Base-by-base conservation (phyloP, 2,329 filamentous ascomycete genomes). In the Neonectria magnoliae region DNA sequence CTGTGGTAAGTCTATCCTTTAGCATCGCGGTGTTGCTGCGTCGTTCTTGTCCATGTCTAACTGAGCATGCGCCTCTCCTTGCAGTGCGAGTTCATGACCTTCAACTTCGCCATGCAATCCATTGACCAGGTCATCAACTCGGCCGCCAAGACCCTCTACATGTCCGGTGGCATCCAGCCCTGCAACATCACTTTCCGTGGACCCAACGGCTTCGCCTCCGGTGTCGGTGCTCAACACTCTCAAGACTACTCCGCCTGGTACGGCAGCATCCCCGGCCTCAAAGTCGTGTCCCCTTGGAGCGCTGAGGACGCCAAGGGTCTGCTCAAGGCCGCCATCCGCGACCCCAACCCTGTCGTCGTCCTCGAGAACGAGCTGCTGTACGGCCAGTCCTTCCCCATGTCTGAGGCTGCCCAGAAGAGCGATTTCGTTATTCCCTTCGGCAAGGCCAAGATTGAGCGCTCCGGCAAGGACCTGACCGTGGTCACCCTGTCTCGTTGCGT, bases 111-210 rank as follows among this genome's bases (percentile, higher is more conserved):
- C 82, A 99, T 99, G 96, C 96, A 99, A 86, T 93, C 96, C 80
- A 99, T 99, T 82, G 96, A 99, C 81, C 96, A 99, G 82, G 93
- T 99, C 80, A 94, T 99, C 89, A 99, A 99, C 90, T 98, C 95
- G 54, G 96, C 88, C 75, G 96, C 94, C 78, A 99, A 99, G 88
- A 99, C 96, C 62, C 95, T 99, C 79, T 99, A 99, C 88, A 99
- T 99, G 96, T 98, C 96, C 70, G 96, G 96, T 76, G 96, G 96
- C 81, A 98, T 98, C 81, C 96, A 99, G 84, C 96, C 96, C 76
- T 99, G 96, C 86, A 98, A 98, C 87, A 95, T 99, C 83, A 98
- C 96, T 75, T 99, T 99, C 91, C 94, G 96, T 80, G 96, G 96
- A 59, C 96, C 96, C 83, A 99, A 99, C 84, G 96, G 96, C 77